Conservation (phyloP, 139 green algal species). For the Ettlia oleoabundans region DNA sequence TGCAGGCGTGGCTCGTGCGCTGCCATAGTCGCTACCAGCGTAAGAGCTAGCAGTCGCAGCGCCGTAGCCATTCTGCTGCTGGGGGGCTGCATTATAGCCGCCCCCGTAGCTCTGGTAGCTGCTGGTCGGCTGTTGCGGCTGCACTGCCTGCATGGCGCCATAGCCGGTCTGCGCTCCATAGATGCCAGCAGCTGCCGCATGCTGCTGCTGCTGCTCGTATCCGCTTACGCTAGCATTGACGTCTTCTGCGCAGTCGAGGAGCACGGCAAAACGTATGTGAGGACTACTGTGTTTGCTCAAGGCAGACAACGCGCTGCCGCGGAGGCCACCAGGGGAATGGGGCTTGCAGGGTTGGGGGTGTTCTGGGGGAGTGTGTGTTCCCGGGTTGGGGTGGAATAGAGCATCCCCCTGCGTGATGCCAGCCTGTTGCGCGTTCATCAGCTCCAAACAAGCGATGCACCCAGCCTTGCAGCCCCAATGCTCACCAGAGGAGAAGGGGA, state of each 20-base stretch:
- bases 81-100: background rate
- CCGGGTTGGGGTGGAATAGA: no score
- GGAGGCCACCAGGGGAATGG: no score
- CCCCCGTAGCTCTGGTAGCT: background rate
- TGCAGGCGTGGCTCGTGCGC: background rate
- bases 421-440: background rate
- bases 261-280: no score
- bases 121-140: background rate
- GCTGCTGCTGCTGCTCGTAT: slow-evolving; percentile 16
- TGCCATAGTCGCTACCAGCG: slow-evolving; percentile 18
- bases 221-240: background rate
- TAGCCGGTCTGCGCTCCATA: slow-evolving; percentile 17
- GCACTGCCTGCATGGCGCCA: background rate
- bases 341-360: no score
- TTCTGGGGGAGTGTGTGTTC: no score
- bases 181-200: background rate
- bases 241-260: no score
- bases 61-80: slow-evolving; percentile 4
- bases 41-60: slow-evolving; percentile 34
- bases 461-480: background rate
- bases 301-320: no score
- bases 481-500: slow-evolving; percentile 74
- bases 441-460: background rate
- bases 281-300: no score
- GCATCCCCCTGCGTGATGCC: no score